Evolutionary conservation across 73 alveolate species (phyloP).

Genomic region (Effrenium voratum): DNA sequence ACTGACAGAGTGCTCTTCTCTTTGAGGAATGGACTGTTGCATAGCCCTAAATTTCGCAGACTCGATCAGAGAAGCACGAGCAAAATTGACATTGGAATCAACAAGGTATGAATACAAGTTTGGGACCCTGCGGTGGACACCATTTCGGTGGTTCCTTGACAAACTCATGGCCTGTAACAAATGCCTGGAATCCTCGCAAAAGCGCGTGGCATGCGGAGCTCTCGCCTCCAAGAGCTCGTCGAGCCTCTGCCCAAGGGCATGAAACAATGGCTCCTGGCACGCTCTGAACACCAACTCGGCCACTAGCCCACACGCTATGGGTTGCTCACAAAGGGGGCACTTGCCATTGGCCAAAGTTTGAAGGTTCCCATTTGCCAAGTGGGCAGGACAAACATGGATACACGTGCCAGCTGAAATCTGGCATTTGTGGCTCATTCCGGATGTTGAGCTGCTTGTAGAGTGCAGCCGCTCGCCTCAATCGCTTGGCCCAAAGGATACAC

Average conservation of each 20-base stretch:
- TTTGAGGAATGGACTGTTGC: too few relatives aligned
- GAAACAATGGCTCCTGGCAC: slow-evolving; percentile 47
- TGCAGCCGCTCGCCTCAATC: slow-evolving; percentile 31
- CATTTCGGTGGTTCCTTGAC: background rate
- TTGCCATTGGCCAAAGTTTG: too few relatives aligned
- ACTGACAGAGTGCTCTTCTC: too few relatives aligned
- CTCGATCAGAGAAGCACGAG: background rate
- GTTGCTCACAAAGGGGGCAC: too few relatives aligned
- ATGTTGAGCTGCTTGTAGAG: slow-evolving; percentile 80
- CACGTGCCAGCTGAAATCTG: slow-evolving; percentile 17
- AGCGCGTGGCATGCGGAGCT: background rate
- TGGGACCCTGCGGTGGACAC: background rate
- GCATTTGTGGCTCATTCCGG: too few relatives aligned
- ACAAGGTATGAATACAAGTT: background rate
- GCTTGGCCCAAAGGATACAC: background rate
- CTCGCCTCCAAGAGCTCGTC: slow-evolving; percentile 52
- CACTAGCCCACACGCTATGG: too few relatives aligned
- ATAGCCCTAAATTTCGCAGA: background rate
- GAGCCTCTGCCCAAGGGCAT: slow-evolving; percentile 30
- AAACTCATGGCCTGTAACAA: background rate
- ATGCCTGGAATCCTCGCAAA: background rate
- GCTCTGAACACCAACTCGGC: too few relatives aligned
- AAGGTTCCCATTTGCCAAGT: too few relatives aligned
- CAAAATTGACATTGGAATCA: background rate
- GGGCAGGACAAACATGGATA: background rate